Base-by-base conservation (phyloP, 495 filamentous ascomycete genomes). In the Annulohypoxylon maeteangense region DNA sequence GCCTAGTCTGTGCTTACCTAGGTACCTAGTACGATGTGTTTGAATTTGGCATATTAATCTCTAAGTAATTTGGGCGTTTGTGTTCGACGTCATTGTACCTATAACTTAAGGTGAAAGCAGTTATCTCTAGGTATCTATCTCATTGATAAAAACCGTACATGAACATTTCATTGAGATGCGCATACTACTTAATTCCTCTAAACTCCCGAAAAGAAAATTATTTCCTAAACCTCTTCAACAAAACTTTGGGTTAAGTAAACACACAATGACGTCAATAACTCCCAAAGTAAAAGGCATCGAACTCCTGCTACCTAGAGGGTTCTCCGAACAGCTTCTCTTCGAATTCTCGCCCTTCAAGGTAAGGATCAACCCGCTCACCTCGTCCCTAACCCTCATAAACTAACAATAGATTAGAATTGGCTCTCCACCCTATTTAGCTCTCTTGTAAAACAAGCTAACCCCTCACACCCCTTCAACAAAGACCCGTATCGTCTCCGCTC, bases 331-430 rank as follows among this genome's bases (percentile, higher is more conserved):
- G 10, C 86, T 90, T 54, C 82, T 95, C n/a, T 82, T 90, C 16
- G 81, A 78, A 11, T 94, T 94, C 77, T 85, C 86, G 14, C 90
- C 92, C 0, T 95, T 94, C 78, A 87, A 76, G 7, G 85, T 84
- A 78, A 74, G 78, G 5, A 10, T 3, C 18, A 18, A 23, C 50
- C 16, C 27, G 1, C 16, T 36, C 4, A 7, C 7, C 3, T 42
- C 16, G 34, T 34, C 14, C 5, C 18, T 18, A 32, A 20, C 27
- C 18, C 42, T 31, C 29, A 55, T 53, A 65, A 68, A 62, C 44
- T 67, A 25, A 64, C 32, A 58, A 23, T 14, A 54, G 47, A 12
- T 16, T 48, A 86, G 84, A 76, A 83, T 45, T 97, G 94, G 94
- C 80, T 94, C 31, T 74, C 79, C 2, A 92, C 89, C 0, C 82